Conservation (phyloP, 352 stramenopile species). For the Phytopythium oedochilum region DNA sequence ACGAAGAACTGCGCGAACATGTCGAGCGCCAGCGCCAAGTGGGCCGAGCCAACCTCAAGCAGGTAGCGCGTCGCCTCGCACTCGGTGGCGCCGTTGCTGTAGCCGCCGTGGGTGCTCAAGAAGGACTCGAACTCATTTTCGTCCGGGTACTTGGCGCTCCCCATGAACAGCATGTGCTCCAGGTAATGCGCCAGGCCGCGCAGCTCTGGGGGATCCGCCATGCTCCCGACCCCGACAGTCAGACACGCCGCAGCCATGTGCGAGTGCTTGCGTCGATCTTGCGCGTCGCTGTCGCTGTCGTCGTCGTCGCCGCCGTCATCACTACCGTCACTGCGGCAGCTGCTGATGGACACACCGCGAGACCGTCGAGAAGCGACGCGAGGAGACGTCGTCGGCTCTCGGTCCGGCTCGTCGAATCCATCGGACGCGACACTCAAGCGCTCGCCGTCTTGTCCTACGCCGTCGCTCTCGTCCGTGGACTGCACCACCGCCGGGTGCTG, state of each 20-base stretch:
- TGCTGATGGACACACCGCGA: slow-evolving; percentile 2
- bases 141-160: slow-evolving; percentile 85
- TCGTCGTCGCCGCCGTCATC: slow-evolving; percentile 11
- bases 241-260: slow-evolving; percentile 45
- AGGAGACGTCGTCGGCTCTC: slow-evolving; percentile 7
- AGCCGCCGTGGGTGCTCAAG: slow-evolving; percentile 81
- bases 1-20: slow-evolving; percentile 94
- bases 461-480: not conserved
- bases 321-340: slow-evolving; percentile 2
- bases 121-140: slow-evolving; percentile 91
- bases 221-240: slow-evolving; percentile 51
- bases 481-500: slow-evolving; percentile 17
- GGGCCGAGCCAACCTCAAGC: slow-evolving; percentile 73
- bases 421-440: not conserved
- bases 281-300: slow-evolving; percentile 5
- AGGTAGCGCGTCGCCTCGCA: slow-evolving; percentile 88
- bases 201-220: slow-evolving; percentile 48
- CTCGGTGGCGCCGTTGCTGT: slow-evolving; percentile 90
- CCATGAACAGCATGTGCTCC: slow-evolving; percentile 95
- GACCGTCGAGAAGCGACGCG: not conserved
- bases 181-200: slow-evolving; percentile 80
- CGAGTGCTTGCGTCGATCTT: slow-evolving; percentile 5
- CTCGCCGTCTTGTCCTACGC: not conserved
- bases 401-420: not conserved
- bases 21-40: slow-evolving; percentile 61